Evolutionary conservation across 768 basidiomycete species (phyloP).

Genomic region (Candolleomyces aberdarensis): DNA sequence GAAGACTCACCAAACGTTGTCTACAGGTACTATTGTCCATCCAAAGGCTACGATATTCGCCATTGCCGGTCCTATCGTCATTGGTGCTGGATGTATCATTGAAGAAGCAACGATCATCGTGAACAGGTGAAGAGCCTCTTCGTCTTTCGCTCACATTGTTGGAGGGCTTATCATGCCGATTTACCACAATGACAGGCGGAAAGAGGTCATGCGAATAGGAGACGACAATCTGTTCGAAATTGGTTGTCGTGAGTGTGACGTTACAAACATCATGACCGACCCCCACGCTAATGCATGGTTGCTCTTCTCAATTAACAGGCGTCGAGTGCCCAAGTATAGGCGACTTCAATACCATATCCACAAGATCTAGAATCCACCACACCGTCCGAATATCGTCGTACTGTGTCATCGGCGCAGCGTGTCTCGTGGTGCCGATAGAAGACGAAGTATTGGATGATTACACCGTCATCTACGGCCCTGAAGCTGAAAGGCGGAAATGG

Average conservation of each 20-base stretch:
- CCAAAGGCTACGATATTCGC: conserved; percentile 94
- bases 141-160: background rate
- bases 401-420: conserved; percentile 81
- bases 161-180: background rate
- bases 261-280: background rate
- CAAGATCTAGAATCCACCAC: conserved; percentile 79
- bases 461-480: conserved; percentile 79
- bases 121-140: conserved; percentile 54
- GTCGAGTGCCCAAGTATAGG: conserved; percentile 86
- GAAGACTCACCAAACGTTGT: background rate
- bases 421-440: conserved; percentile 74
- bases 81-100: conserved; percentile 85
- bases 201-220: conserved; percentile 90
- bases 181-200: conserved; percentile 38
- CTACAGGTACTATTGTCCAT: conserved; percentile 79
- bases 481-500: conserved; percentile 75
- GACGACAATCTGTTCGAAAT: conserved; percentile 95
- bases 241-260: conserved; percentile 69
- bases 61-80: conserved; percentile 84
- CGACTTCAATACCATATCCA: conserved; percentile 81
- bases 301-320: conserved; percentile 40
- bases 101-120: conserved; percentile 91
- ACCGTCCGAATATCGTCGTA: conserved; percentile 75
- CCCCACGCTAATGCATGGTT: background rate
- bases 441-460: conserved; percentile 79